phyloP scores from a whole-genome alignment of 768 basidiomycete genomes.

The Trametes maxima region DNA sequence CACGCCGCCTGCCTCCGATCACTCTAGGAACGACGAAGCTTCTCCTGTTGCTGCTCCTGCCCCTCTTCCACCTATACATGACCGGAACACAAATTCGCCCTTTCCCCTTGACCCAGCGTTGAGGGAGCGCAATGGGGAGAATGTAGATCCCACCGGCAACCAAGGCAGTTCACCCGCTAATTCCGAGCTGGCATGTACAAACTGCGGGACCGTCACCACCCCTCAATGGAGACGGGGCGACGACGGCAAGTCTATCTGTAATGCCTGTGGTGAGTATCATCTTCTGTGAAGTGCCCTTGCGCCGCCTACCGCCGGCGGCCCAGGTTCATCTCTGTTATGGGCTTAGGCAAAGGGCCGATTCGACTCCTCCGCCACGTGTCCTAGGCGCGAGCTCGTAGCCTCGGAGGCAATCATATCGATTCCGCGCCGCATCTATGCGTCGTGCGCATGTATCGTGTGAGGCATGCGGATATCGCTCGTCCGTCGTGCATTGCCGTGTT shows the following conservation, averaged over 20 bases:
- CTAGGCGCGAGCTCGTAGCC: slow-evolving; percentile 28
- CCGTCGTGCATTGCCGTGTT: slow-evolving; percentile 20
- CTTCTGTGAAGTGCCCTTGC: slow-evolving; percentile 31
- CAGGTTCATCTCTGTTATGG: slow-evolving; percentile 25
- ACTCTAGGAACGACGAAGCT: slow-evolving; percentile 30
- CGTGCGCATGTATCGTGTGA: slow-evolving; percentile 27
- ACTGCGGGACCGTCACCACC: slow-evolving; percentile 77
- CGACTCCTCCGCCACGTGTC: slow-evolving; percentile 43
- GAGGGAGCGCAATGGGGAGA: slow-evolving; percentile 28
- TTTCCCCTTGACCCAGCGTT: slow-evolving; percentile 30
- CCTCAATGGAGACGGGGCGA: slow-evolving; percentile 85
- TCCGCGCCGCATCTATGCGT: slow-evolving; percentile 30
- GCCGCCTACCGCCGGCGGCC: slow-evolving; percentile 30
- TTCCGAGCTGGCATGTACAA: slow-evolving; percentile 49
- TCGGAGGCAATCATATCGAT: slow-evolving; percentile 34
- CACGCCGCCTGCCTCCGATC: slow-evolving; percentile 34
- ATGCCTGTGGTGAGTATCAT: slow-evolving; percentile 78
- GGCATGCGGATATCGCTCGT: slow-evolving; percentile 23
- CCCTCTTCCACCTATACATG: slow-evolving; percentile 34
- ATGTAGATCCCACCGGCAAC: slow-evolving; percentile 27
- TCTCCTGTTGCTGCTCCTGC: slow-evolving; percentile 25
- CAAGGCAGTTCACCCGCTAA: slow-evolving; percentile 21
- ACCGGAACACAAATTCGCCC: slow-evolving; percentile 38
- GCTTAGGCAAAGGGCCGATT: slow-evolving; percentile 1
- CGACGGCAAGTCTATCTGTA: slow-evolving; percentile 84